These are phyloP conservation scores for Combretum micranthum DNA, from an alignment of 345 rosid species.

Conservation along the genomic window DNA sequence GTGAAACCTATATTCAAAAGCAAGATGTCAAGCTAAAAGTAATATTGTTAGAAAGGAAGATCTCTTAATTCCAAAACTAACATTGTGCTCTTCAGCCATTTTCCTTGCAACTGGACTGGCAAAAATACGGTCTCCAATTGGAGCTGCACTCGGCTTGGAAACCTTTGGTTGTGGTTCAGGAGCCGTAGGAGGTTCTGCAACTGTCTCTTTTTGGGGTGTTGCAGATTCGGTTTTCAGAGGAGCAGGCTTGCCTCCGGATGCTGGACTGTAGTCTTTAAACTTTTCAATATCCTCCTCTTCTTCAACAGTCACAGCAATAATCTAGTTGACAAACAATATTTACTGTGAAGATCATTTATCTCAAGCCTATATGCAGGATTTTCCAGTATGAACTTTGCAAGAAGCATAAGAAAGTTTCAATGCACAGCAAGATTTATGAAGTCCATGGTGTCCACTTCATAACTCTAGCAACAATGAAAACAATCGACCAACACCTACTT, in stretches of 20 bases:
- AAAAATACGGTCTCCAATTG: conserved; percentile 64
- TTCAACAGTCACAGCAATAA: conserved; percentile 86
- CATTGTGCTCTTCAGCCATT: conserved; percentile 81
- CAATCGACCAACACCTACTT: no score
- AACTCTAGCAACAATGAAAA: no score
- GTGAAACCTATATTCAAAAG: conserved; percentile 45
- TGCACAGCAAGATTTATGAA: neutral
- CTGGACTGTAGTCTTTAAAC: conserved; percentile 80
- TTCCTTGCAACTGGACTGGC: conserved; percentile 93
- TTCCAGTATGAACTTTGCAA: no score
- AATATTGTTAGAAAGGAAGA: neutral
- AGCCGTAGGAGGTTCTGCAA: conserved; percentile 45
- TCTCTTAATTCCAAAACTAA: conserved; percentile 19
- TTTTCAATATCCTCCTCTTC: conserved; percentile 77
- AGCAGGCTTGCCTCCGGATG: conserved; percentile 33
- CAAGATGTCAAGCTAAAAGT: no score
- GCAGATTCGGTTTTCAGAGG: conserved; percentile 44
- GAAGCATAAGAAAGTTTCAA: no score
- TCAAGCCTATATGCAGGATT: no score
- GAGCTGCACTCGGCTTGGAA: conserved; percentile 39
- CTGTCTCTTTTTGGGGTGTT: conserved; percentile 51
- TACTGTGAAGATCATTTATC: neutral
- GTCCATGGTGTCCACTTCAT: neutral
- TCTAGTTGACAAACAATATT: conserved; percentile 26
- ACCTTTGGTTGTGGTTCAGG: conserved; percentile 57